Conservation (phyloP, 2,329 filamentous ascomycete species). For the Grosmannia serpens region DNA sequence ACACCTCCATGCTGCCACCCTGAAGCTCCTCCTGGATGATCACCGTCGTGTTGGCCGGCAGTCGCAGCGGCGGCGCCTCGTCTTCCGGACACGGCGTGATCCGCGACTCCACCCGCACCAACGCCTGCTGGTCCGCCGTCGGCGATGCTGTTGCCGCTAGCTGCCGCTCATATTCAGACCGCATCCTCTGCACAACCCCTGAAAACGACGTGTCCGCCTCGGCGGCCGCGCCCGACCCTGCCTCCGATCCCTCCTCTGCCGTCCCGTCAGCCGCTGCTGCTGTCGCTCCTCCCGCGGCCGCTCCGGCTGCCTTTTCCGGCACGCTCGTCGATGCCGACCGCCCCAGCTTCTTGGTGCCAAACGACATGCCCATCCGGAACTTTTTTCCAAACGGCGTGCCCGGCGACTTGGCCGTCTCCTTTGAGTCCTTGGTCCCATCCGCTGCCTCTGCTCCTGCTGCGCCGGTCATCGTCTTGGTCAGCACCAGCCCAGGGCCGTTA, state of each 20-base stretch:
- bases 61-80: slow-evolving; percentile 67
- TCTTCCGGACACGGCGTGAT: slow-evolving; percentile 58
- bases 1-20: slow-evolving; percentile 70
- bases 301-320: slow-evolving; percentile 59
- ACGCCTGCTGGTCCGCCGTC: slow-evolving; percentile 28
- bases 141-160: slow-evolving; percentile 25
- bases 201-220: slow-evolving; percentile 60
- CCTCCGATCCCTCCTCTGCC: not conserved
- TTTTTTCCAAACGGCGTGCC: slow-evolving; percentile 68
- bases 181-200: slow-evolving; percentile 62
- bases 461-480: slow-evolving; percentile 19
- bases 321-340: slow-evolving; percentile 54
- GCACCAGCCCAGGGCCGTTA: slow-evolving; percentile 28
- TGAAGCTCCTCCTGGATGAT: slow-evolving; percentile 59
- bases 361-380: slow-evolving; percentile 65
- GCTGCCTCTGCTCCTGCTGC: not conserved
- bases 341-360: slow-evolving; percentile 74
- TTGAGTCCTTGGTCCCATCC: slow-evolving; percentile 10
- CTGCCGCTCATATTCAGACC: slow-evolving; percentile 60
- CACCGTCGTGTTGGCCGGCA: slow-evolving; percentile 51
- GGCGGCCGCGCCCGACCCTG: slow-evolving; percentile 43
- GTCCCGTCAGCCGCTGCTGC: not conserved
- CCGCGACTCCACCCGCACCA: slow-evolving; percentile 44
- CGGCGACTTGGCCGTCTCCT: slow-evolving; percentile 37
- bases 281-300: slow-evolving; percentile 26